Evolutionary conservation across 2,329 filamentous ascomycete species (phyloP), one percentile per base, ranked within the genome.

Genomic region (Stachybotrys echinatus): DNA sequence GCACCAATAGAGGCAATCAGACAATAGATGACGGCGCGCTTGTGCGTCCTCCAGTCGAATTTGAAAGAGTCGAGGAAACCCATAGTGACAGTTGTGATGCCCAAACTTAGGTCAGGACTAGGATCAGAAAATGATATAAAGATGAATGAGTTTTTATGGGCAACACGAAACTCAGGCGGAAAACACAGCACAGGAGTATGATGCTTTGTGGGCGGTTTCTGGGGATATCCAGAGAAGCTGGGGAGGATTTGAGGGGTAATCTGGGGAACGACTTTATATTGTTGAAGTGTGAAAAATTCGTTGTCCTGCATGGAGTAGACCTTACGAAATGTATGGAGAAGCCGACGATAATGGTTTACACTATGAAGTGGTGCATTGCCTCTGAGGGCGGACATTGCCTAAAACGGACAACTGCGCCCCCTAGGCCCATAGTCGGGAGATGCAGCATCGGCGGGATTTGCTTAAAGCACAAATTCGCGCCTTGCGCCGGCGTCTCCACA

Each of bases 21-120:
- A n/a, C 63, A 65, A 49, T 65, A 67, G 19, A 58, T 54, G 23
- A 65, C 57, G 2, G 61, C 54, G 55, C 65, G 65, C 39, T 51
- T 51, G 40, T 53, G 37, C 17, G 45, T 17, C 45, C 45, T 48
- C 51, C 51, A 53, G 49, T 53, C 49, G 27, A 53, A 34, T 42
- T 48, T 47, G 37, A 51, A 31, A 39, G 45, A 45, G 7, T 39
- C 20, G 37, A 49, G 23, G 42, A 53, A 12, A 47, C 45, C 48
- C 51, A 53, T 53, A 40, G 27, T 49, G 48, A 20, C 37, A 42
- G 48, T 44, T 49, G 40, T 44, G 39, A 43, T 43, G 42, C 42
- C 42, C 42, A 43, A 43, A 43, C 42, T 43, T 43, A 19, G 20
- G 42, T 43, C 42, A 45, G 39, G 42, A 27, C 22, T 49, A 34